Evolutionary conservation across 2,329 filamentous ascomycete genomes (phyloP), one percentile per base, ranked within the genome.

Genomic region (Trichoderma atrobrunneum): DNA sequence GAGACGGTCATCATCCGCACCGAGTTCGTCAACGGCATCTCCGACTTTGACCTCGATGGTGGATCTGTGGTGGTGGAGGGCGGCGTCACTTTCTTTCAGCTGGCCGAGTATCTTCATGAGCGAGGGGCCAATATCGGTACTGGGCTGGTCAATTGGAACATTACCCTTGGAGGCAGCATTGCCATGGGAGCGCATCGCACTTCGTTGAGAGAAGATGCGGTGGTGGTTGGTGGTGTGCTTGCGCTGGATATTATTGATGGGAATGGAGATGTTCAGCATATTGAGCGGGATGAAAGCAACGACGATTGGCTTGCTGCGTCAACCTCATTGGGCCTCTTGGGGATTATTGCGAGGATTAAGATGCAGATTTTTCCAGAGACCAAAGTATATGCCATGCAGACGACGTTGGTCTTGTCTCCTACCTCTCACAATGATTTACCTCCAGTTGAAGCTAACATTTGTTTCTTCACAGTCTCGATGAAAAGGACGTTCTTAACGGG

Each of bases 141-240:
- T 67, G 85, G 85, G 1, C 78, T 87, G 5, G 85, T 87, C 5
- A 87, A 87, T 75, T 87, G 85, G 85, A 87, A 87, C 73, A 87
- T 87, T 69, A 86, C 83, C 6, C 79, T 87, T 43, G 85, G 84
- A 0, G 85, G 85, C 16, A 83, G 83, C 51, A 82, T 87, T 5
- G 85, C 85, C 5, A 87, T 87, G 85, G 85, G 85, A 1, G 85
- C 85, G 3, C 85, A 87, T 74, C 81, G 85, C 16, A 84, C 82
- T 1, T 84, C 84, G 18, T 79, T 87, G 18, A 78, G 84, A 14
- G 84, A 86, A 74, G 81, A 85, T 32, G 84, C 85, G 5, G 86
- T 85, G 77, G 85, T 87, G 3, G 84, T 85, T 5, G 84, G 85
- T 0, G 85, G 85, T 6, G 85, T 85, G 10, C 74, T 85, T 59